Evolutionary conservation across 257 asterid genomes (phyloP), one percentile per base, ranked within the genome.

Genomic region (Rubia yunnanensis): DNA sequence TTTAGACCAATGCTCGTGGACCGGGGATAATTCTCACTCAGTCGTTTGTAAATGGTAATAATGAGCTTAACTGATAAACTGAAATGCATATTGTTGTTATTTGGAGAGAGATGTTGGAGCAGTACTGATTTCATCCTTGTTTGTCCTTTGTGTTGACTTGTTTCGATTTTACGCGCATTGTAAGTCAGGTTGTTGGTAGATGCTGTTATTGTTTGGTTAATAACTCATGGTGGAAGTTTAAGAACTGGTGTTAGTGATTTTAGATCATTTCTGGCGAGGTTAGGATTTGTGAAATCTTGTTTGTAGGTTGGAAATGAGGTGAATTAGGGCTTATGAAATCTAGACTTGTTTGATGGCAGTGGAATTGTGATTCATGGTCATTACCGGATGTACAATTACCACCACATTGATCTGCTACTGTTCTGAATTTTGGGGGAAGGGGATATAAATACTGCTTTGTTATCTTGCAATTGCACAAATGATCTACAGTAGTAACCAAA

Each of bases 1-100:
- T 7, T 50, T 50, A 4, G 5, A n/a, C 27, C 27, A 15, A 50
- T 50, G 57, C 57, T 20, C 23, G 17, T 5, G 23, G 24, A 48
- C 54, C 3, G 54, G 54, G 54, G 23, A 48, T 8, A 64, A 58
- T 66, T 24, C 36, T 10, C 32, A 58, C 53, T 20, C 66, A 57
- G 68, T 50, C 38, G 3, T n/a, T 31, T 31, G 36, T 56, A 57
- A 64, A 72, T 72, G 76, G 76, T 72, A 65, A n/a, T n/a, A n/a
- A 36, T 14, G 46, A 23, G 30, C 56, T 65, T 22, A 14, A 26
- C n/a, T 18, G 36, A 50, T 26, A 1, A 50, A 2, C 36, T 30
- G 66, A 50, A 2, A 32, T 30, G 66, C 22, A 15, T 1, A 1
- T 17, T 49, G n/a, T 18, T 31, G 27, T 39, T 20, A 17, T 56